Base-by-base conservation (phyloP, 2,329 filamentous ascomycete species). In the Colletotrichum chlorophyti region DNA sequence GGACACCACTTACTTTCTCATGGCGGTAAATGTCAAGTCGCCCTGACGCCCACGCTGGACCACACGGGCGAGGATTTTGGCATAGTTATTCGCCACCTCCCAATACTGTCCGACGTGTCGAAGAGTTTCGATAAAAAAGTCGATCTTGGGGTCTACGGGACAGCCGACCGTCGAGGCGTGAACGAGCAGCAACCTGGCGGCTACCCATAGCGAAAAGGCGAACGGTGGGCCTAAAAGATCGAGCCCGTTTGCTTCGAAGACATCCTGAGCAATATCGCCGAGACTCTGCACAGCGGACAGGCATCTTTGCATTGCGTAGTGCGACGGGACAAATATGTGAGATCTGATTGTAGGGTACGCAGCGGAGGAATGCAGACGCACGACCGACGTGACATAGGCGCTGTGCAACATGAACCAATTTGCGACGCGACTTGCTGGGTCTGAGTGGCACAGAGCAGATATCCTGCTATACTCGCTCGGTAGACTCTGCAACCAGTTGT, bases 351-450 rank as follows among this genome's bases (percentile, higher is more conserved):
- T 73, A 4, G 76, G 76, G 47, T 79, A 79, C 3, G 76, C 76
- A 0, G 76, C 75, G 3, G 74, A 71, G 3, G 76, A 77, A 54
- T 79, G 76, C n/a, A 79, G 65, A 1, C 76, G 72, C 3, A 79
- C 75, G 6, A 76, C 76, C 3, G 74, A 70, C 0, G 74, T 76
- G 11, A 79, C 75, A 41, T 77, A 79, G 7, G 76, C 76, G 61
- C 76, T 77, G 23, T 79, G 76, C 8, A 79, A 66, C 74, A 78
- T 76, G 57, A 78, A 77, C 76, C 75, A 78, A 60, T 78, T 78
- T n/a, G 76, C 76, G 2, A 78, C 76, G 2, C 76, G 72, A 48
- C 75, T 77, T 2, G 75, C 76, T 3, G 76, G 76, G 15, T 78
- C 76, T 5, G 76, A 77, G 63, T 79, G 76, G 34, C 76, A 79